Conservation (phyloP, 2,329 filamentous ascomycete species). For the Stenocarpella maydis region DNA sequence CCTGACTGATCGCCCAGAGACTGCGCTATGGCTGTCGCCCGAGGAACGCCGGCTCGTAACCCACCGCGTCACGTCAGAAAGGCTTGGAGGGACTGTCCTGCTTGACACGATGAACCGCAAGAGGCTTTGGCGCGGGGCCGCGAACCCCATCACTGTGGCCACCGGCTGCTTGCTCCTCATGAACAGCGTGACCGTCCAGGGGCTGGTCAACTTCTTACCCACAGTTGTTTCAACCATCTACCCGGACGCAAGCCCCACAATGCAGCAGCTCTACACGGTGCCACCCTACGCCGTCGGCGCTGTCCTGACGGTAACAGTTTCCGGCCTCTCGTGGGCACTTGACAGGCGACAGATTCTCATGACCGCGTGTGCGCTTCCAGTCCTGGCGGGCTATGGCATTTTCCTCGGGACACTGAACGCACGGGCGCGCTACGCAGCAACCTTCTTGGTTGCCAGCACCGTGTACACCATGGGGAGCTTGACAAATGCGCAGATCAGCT, state of each 20-base stretch:
- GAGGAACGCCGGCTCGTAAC: conserved; percentile 71
- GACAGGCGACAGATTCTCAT: conserved; percentile 69
- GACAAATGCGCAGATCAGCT: conserved; percentile 70
- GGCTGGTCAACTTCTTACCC: conserved; percentile 74
- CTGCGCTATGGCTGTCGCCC: conserved; percentile 69
- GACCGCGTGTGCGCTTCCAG: conserved; percentile 63
- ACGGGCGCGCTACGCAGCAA: conserved; percentile 70
- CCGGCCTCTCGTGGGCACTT: conserved; percentile 65
- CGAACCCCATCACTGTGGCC: conserved; percentile 62
- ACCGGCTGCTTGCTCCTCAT: conserved; percentile 69
- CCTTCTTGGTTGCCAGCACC: conserved; percentile 70
- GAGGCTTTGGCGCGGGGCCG: conserved; percentile 69
- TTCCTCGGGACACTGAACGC: conserved; percentile 64
- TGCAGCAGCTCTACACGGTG: conserved; percentile 74
- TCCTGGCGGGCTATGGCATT: conserved; percentile 74
- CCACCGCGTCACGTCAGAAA: conserved; percentile 69
- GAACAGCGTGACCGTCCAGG: conserved; percentile 76
- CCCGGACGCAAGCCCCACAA: conserved; percentile 61
- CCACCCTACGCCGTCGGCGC: conserved; percentile 74
- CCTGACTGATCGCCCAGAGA: conserved; percentile 71
- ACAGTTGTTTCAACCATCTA: conserved; percentile 77
- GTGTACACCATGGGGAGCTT: conserved; percentile 70
- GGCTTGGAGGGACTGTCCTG: conserved; percentile 64
- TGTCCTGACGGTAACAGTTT: conserved; percentile 67
- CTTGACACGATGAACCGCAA: conserved; percentile 56